Base-by-base conservation (phyloP, 345 rosid species). In the Raphanus raphanistrum region DNA sequence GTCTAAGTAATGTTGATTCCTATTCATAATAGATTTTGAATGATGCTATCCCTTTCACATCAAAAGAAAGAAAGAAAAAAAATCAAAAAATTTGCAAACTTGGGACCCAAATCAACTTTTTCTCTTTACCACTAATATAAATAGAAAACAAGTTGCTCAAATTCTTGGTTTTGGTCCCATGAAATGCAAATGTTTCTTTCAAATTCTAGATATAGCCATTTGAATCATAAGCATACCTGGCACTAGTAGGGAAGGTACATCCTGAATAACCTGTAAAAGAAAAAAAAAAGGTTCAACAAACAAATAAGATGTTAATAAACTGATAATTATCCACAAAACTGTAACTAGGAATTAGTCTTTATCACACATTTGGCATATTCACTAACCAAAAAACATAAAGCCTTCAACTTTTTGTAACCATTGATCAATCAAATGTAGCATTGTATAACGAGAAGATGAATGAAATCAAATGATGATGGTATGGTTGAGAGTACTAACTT, bases 181-280 rank as follows among this genome's bases (percentile, higher is more conserved):
- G 15, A 71, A 80, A 66, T 43, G 57, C 76, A 71, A 80, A 66
- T 43, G 57, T 80, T 48, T 28, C 58, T 65, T 76, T 60, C 70
- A 66, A 28, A 52, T 33, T 28, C 66, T 50, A 2, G 52, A 66
- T 57, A 16, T 4, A 55, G 50, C 33, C 27, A 80, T 48, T 57
- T 75, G 54, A 71, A 80, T 60, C 35, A 45, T 63, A 78, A 65
- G 55, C 73, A 82, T 76, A 82, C 85, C 85, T 76, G 73, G 63
- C 81, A 76, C 85, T 79, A 54, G 83, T 31, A 45, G 85, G 85
- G 48, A 67, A 82, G 6, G 76, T 1, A 72, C 85, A 82, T 64
- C 85, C 85, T 15, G 85, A 5, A 63, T 72, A 71, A 66, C 85
- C 85, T 82, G 83, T 72, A 17, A 68, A 4, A 52, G 43, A 4